Percentiles rank a stretch among this genome's conserved stretches.
Conservation (phyloP, 164 flowering plant species). For the Vitis labrusca region DNA sequence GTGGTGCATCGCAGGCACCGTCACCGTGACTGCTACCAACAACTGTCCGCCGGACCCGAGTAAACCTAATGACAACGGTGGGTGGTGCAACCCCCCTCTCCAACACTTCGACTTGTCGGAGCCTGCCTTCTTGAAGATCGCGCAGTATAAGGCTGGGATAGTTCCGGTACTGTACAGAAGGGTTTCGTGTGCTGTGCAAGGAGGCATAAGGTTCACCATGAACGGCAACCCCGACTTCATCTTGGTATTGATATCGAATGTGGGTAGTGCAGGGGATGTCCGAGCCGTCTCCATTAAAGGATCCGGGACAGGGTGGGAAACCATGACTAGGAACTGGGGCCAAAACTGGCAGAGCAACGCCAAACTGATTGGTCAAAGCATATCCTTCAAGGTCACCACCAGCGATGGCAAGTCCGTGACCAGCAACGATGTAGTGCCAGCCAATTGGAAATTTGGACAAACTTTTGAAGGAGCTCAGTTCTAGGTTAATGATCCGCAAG, state of each 20-base stretch:
- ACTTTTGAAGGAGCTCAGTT: conserved; percentile 41
- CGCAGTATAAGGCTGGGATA: conserved; percentile 55
- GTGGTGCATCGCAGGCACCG: conserved; percentile 44
- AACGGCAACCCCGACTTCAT: conserved; percentile 64
- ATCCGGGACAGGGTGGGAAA: conserved; percentile 45
- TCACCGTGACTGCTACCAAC: conserved; percentile 56
- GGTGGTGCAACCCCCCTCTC: conserved; percentile 70
- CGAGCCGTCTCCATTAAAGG: conserved; percentile 47
- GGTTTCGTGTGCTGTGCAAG: conserved; percentile 54
- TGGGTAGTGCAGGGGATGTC: conserved; percentile 57
- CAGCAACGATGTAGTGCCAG: conserved; percentile 26
- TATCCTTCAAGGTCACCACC: conserved; percentile 28
- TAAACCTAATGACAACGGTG: conserved; percentile 50
- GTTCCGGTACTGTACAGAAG: conserved; percentile 51
- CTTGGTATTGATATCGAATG: conserved; percentile 53
- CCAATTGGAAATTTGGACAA: conserved; percentile 33
- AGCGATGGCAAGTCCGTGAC: conserved; percentile 27
- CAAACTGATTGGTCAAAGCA: conserved; percentile 43
- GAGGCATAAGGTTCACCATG: conserved; percentile 65
- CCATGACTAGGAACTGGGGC: conserved; percentile 64
- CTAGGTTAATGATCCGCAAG: conserved; percentile 2
- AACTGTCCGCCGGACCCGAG: conserved; percentile 54
- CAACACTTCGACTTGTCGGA: conserved; percentile 58
- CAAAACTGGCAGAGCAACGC: conserved; percentile 62
- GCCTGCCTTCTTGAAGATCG: conserved; percentile 57